These are phyloP conservation scores for Starmera amethionina DNA, from an alignment of 805 yeast species.

Conservation along the genomic window DNA sequence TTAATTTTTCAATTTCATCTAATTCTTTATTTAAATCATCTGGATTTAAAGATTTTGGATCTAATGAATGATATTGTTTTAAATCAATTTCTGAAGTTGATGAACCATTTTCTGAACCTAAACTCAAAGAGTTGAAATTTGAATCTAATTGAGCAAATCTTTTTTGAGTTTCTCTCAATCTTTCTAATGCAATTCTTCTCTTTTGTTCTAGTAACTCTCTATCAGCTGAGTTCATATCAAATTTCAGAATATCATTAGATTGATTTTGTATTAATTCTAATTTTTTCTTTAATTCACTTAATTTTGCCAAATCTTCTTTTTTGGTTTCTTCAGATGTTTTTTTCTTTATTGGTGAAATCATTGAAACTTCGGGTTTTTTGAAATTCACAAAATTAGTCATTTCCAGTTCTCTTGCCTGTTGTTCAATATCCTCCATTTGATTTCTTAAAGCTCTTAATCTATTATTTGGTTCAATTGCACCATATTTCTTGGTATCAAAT, in stretches of 20 bases:
- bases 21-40: slow-evolving; percentile 29
- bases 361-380: slow-evolving; percentile 15
- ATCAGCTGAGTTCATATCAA: slow-evolving; percentile 39
- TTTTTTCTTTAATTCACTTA: slow-evolving; percentile 45
- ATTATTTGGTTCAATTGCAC: slow-evolving; percentile 65
- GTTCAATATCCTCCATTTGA: slow-evolving; percentile 76
- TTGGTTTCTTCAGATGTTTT: slow-evolving; percentile 2
- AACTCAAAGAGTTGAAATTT: slow-evolving; percentile 27
- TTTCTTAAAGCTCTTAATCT: slow-evolving; percentile 67
- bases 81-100: background rate
- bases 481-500: slow-evolving; percentile 35
- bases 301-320: slow-evolving; percentile 45
- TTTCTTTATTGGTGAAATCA: slow-evolving; percentile 30
- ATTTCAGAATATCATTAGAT: slow-evolving; percentile 67
- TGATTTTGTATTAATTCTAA: slow-evolving; percentile 58
- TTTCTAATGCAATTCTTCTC: slow-evolving; percentile 56
- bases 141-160: slow-evolving; percentile 58
- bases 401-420: slow-evolving; percentile 79
- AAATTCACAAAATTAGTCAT: slow-evolving; percentile 67
- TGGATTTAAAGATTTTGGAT: slow-evolving; percentile 25
- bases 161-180: slow-evolving; percentile 60
- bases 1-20: slow-evolving; percentile 18
- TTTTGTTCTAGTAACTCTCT: slow-evolving; percentile 50
- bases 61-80: slow-evolving; percentile 16
- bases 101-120: slow-evolving; percentile 13